Evolutionary conservation across 1,284 basidiomycete species (phyloP).

Genomic region (Erythrobasidium hasegawianum): DNA sequence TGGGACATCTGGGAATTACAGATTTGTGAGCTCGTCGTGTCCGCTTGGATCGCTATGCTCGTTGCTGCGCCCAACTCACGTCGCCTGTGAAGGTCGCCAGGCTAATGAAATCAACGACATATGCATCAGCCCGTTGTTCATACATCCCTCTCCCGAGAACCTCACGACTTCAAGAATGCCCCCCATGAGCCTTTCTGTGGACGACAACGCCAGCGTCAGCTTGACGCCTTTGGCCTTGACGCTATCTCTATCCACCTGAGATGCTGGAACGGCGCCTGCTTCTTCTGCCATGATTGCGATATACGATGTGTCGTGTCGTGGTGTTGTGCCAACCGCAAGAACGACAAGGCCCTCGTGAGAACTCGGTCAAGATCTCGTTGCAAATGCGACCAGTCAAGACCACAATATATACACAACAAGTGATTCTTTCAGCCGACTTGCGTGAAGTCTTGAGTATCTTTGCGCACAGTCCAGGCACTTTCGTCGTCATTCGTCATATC

Average conservation of each 20-base stretch:
- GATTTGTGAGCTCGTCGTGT: background rate
- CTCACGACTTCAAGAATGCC: constrained; percentile 62
- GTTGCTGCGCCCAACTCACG: background rate
- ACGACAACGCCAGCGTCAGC: background rate
- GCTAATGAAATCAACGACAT: background rate
- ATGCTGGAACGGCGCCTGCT: constrained; percentile 60
- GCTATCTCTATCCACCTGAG: constrained; percentile 56
- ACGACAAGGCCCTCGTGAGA: background rate
- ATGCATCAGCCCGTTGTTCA: background rate
- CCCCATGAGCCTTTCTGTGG: constrained; percentile 57
- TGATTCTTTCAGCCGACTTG: too few relatives aligned
- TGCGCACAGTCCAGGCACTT: too few relatives aligned
- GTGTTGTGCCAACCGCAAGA: background rate
- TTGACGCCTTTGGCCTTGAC: background rate
- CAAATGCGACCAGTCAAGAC: too few relatives aligned
- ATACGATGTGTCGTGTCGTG: background rate
- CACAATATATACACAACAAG: too few relatives aligned
- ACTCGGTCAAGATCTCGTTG: background rate
- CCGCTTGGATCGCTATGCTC: constrained; percentile 1
- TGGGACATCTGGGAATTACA: constrained; percentile 69
- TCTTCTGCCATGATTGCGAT: constrained; percentile 24
- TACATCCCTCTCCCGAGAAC: background rate
- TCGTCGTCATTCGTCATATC: too few relatives aligned
- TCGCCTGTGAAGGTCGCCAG: constrained; percentile 25
- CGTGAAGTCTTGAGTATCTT: too few relatives aligned